phyloP scores from a whole-genome alignment of 129 eudicot genomes.

The Ambrosia trifida region DNA sequence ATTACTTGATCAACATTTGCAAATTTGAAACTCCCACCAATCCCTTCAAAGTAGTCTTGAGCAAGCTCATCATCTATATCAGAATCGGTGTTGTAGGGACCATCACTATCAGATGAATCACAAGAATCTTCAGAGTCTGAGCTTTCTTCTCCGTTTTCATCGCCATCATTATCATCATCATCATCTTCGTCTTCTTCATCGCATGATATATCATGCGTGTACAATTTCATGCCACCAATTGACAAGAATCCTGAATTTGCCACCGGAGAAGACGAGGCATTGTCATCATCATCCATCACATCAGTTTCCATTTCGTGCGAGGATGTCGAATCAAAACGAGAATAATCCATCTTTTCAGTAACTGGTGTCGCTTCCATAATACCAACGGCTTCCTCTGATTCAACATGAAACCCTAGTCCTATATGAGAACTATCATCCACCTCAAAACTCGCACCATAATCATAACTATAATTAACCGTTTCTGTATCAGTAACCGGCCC shows the following conservation, averaged over 20 bases:
- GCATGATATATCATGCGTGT: slow-evolving; percentile 71
- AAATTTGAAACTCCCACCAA: slow-evolving; percentile 60
- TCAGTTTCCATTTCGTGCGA: slow-evolving; percentile 36
- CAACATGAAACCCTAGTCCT: slow-evolving; percentile 77
- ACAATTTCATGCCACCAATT: slow-evolving; percentile 74
- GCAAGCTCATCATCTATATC: slow-evolving; percentile 82
- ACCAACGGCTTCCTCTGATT: slow-evolving; percentile 38
- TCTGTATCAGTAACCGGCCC: slow-evolving; percentile 47
- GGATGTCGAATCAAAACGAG: slow-evolving; percentile 28
- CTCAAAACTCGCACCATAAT: slow-evolving; percentile 61
- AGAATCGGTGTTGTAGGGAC: slow-evolving; percentile 57
- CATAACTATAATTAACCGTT: slow-evolving; percentile 50
- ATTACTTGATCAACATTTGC: slow-evolving; percentile 62
- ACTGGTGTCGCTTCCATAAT: slow-evolving; percentile 32
- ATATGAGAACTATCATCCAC: slow-evolving; percentile 60
- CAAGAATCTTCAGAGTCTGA: slow-evolving; percentile 54
- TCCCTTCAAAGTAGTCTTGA: slow-evolving; percentile 85
- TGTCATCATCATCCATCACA: slow-evolving; percentile 33
- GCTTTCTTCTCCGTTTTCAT: slow-evolving; percentile 44
- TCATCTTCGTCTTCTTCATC: slow-evolving; percentile 51
- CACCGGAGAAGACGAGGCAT: slow-evolving; percentile 44
- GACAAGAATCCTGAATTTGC: slow-evolving; percentile 68
- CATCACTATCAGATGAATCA: slow-evolving; percentile 68
- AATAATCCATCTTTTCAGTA: slow-evolving; percentile 37
- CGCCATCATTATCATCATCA: slow-evolving; percentile 9